Conservation (phyloP, 208 protist species). For the Balamuthia mandrillaris region DNA sequence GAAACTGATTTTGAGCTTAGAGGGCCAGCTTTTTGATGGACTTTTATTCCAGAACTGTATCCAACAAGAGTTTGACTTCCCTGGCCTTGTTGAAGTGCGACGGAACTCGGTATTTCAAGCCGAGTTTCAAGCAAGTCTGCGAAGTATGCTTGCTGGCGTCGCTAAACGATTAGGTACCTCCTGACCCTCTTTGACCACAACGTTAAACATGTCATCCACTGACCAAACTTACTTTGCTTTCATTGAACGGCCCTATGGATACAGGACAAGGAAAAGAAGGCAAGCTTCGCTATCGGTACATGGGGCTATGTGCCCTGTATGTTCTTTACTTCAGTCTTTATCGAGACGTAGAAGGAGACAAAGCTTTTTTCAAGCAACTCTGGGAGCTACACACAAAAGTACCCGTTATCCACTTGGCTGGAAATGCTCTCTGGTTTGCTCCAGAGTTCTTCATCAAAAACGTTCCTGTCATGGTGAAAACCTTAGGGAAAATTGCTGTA, state of each 20-base stretch:
- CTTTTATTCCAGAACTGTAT: slow-evolving; percentile 72
- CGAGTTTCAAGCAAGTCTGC: slow-evolving; percentile 69
- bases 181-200: not conserved
- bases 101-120: slow-evolving; percentile 67
- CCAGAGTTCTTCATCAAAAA: slow-evolving; percentile 57
- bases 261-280: slow-evolving; percentile 57
- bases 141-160: not conserved
- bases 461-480: slow-evolving; percentile 26
- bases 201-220: not conserved
- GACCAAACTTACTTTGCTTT: not conserved
- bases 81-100: slow-evolving; percentile 49
- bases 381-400: slow-evolving; percentile 62
- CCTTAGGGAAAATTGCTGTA: not conserved
- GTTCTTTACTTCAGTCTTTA: slow-evolving; percentile 71
- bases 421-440: slow-evolving; percentile 52
- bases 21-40: slow-evolving; percentile 74
- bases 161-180: not conserved
- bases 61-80: slow-evolving; percentile 70
- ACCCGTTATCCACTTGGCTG: slow-evolving; percentile 58
- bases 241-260: not conserved
- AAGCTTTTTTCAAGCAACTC: slow-evolving; percentile 59
- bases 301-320: slow-evolving; percentile 74
- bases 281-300: slow-evolving; percentile 59
- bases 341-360: slow-evolving; percentile 47
- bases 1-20: slow-evolving; percentile 67